These are phyloP conservation scores for Lactifluus rugatus DNA, from an alignment of 768 basidiomycete genomes.

Conservation along the genomic window DNA sequence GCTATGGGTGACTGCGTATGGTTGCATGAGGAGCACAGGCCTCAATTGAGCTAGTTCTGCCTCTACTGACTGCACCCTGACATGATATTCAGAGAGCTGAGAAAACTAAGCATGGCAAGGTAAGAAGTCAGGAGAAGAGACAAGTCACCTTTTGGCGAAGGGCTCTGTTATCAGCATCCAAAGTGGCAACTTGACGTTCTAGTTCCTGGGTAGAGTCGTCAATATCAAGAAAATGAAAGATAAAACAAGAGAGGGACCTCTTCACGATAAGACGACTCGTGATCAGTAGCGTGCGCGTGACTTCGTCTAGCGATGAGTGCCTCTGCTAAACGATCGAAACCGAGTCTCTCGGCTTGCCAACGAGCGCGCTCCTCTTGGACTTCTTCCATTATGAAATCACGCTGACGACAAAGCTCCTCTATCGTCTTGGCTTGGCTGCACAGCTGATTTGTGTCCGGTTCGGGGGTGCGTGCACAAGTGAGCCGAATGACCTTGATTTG, in stretches of 20 bases:
- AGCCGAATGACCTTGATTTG: conserved; percentile 37
- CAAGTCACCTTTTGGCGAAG: conserved; percentile 49
- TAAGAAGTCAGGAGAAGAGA: background rate
- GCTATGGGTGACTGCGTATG: conserved; percentile 26
- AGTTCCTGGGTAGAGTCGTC: conserved; percentile 36
- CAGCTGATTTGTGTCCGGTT: conserved; percentile 33
- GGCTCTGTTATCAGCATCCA: conserved; percentile 52
- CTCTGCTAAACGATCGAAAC: conserved; percentile 60
- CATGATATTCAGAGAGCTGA: conserved; percentile 51
- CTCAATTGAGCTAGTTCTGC: conserved; percentile 53
- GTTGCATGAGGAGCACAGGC: conserved; percentile 60
- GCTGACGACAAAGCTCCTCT: conserved; percentile 42
- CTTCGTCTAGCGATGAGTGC: conserved; percentile 46
- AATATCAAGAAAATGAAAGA: background rate
- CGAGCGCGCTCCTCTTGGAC: conserved; percentile 48
- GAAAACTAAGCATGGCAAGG: background rate
- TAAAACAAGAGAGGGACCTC: conserved; percentile 32
- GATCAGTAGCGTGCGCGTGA: conserved; percentile 28
- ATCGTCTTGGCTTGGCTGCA: conserved; percentile 55
- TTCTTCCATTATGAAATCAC: conserved; percentile 45
- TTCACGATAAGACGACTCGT: conserved; percentile 28
- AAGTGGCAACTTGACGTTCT: conserved; percentile 39
- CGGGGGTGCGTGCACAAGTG: conserved; percentile 31
- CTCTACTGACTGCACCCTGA: conserved; percentile 47
- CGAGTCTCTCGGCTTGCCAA: conserved; percentile 53